phyloP scores from a whole-genome alignment of 2,329 filamentous ascomycete genomes.

The Xylaria polymorpha region DNA sequence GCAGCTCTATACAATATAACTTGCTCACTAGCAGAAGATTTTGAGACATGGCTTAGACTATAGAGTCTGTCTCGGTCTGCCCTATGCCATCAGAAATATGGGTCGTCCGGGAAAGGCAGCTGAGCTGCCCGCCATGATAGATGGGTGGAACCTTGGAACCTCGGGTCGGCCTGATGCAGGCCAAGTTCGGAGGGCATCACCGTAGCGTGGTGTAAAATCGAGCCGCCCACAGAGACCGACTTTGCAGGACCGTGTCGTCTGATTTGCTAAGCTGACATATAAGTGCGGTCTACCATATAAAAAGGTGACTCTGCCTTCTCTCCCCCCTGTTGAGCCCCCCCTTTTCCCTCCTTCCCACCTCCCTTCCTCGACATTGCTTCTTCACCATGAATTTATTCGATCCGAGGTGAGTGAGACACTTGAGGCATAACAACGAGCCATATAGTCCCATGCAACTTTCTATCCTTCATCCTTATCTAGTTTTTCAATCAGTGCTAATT shows the following conservation, averaged over 20 bases:
- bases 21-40: neutral
- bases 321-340: constrained; percentile 4
- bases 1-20: neutral
- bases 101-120: constrained; percentile 34
- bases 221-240: constrained; percentile 15
- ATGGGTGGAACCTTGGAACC: constrained; percentile 24
- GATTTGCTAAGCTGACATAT: constrained; percentile 19
- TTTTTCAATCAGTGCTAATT: constrained; percentile 20
- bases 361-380: neutral
- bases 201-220: constrained; percentile 11
- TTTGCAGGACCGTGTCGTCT: constrained; percentile 2
- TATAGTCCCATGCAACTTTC: neutral
- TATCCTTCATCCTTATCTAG: neutral
- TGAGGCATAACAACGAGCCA: neutral
- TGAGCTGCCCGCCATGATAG: constrained; percentile 25
- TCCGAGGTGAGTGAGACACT: constrained; percentile 13
- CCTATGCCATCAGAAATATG: constrained; percentile 11
- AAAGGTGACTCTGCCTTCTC: neutral
- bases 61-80: constrained; percentile 5
- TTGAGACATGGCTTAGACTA: constrained; percentile 3
- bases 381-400: constrained; percentile 20
- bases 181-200: constrained; percentile 27
- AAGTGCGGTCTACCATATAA: constrained; percentile 11
- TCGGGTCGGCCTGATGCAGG: constrained; percentile 28
- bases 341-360: constrained; percentile 3